Base-by-base conservation (phyloP, 2,329 filamentous ascomycete species). In the Diaporthe humulicola region DNA sequence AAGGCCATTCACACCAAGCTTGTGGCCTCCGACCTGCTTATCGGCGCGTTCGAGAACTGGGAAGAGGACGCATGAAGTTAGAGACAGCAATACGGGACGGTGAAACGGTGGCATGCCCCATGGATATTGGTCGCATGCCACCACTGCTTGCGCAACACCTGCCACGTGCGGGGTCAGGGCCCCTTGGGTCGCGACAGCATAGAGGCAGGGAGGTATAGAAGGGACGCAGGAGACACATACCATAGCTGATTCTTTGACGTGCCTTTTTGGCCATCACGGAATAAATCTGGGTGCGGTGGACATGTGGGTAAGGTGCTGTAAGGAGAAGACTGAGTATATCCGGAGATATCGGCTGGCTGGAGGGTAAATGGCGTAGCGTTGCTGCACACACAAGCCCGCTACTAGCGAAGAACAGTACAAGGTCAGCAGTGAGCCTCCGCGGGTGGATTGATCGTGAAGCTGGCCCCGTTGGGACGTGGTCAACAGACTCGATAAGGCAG, bases 1-100 rank as follows among this genome's bases (percentile, higher is more conserved):
- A 76, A 99, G 91, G 77, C 96, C 96, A 88, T 98, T 98, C 79
- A 99, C 95, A 78, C 97, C 97, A 73, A 98, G 91, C 80, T 96
- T 90, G 87, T 99, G 97, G 74, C 96, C 96, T 78, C 95, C 95
- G 58, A 85, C 87, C 66, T 89, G 89, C 57, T 88, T 87, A 79
- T 89, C 88, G 77, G 88, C 88, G 77, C 89, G 88, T 81, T 91
- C 89, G 80, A 91, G 88, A 80, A 91, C 90, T 91, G 78, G 36
- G 78, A 36, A 74, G 69, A 57, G 61, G 76, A 60, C 74, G 74
- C 66, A 77, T 33, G 75, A 74, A 28, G 76, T 78, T 71, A 80
- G 76, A 73, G 61, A 78, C 48, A 74, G 42, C 33, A 56, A 48
- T 45, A 28, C 58, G 50, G 36, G 28, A 73, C 38, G 56, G 64